phyloP scores from a whole-genome alignment of 768 basidiomycete species.

The Boletus rufocinnamomeus region DNA sequence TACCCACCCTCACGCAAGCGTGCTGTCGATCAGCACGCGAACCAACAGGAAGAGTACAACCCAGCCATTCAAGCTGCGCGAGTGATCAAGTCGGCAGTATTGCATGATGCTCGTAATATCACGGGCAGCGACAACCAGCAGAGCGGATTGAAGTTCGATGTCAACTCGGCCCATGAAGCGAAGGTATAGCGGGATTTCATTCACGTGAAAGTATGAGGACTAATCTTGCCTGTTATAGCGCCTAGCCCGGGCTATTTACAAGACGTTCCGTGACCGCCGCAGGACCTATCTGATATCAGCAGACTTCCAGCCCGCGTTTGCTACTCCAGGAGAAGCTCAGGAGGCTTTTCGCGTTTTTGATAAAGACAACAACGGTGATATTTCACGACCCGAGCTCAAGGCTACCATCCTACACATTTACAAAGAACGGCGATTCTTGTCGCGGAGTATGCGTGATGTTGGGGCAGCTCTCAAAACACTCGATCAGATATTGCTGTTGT shows the following conservation, averaged over 20 bases:
- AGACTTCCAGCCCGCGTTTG: constrained; percentile 73
- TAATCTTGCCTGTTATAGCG: constrained; percentile 41
- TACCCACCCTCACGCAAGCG: constrained; percentile 41
- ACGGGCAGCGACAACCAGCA: constrained; percentile 48
- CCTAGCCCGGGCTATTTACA: constrained; percentile 68
- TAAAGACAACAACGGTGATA: constrained; percentile 74
- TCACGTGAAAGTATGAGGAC: background rate
- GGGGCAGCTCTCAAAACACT: constrained; percentile 65
- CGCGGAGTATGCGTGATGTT: constrained; percentile 76
- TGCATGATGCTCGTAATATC: constrained; percentile 78
- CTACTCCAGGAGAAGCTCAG: constrained; percentile 54
- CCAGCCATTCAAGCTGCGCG: constrained; percentile 59
- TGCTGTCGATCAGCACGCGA: constrained; percentile 20
- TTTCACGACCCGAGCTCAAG: constrained; percentile 77
- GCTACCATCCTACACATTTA: constrained; percentile 66
- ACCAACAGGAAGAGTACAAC: constrained; percentile 38
- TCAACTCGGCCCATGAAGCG: constrained; percentile 62
- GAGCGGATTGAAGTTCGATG: constrained; percentile 50
- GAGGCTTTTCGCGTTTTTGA: constrained; percentile 77
- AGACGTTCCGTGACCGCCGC: constrained; percentile 54
- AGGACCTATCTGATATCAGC: constrained; percentile 62
- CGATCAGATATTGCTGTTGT: constrained; percentile 60
- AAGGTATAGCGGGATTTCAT: constrained; percentile 44
- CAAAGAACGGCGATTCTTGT: constrained; percentile 76
- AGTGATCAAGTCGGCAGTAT: constrained; percentile 63